A percentile compares a stretch with the other conserved stretches of the same genome.
Evolutionary conservation across 1,284 basidiomycete species (phyloP).

Genomic region (Retiboletus flavoniger): DNA sequence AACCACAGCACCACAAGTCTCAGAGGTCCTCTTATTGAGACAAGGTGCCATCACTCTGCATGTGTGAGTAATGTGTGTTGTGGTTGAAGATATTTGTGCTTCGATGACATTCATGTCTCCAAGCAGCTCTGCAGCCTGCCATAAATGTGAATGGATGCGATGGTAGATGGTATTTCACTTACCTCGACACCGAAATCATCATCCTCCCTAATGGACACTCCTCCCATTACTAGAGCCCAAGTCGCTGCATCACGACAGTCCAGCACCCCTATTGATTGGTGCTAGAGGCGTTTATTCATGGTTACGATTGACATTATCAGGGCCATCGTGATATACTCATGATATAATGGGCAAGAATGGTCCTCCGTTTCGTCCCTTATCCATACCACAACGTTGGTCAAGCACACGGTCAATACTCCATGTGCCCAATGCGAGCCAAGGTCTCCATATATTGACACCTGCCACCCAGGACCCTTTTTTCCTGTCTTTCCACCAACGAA

Average conservation of each 20-base stretch:
- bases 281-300: slow-evolving; percentile 61
- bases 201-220: too few species aligned
- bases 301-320: slow-evolving; percentile 61
- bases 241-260: slow-evolving; percentile 10
- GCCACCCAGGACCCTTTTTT: slow-evolving; percentile 66
- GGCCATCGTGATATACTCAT: slow-evolving; percentile 45
- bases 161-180: too few species aligned
- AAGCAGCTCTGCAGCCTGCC: too few species aligned
- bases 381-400: slow-evolving; percentile 72
- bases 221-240: slow-evolving; percentile 34
- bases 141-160: too few species aligned
- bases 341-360: slow-evolving; percentile 49
- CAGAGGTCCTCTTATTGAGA: neutral
- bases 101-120: too few species aligned
- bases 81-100: too few species aligned
- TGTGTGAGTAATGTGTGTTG: neutral
- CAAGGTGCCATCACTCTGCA: neutral
- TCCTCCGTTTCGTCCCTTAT: slow-evolving; percentile 25
- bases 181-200: too few species aligned
- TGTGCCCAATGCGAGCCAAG: neutral
- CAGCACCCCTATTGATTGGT: neutral
- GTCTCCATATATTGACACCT: neutral
- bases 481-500: slow-evolving; percentile 77
- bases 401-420: slow-evolving; percentile 62
- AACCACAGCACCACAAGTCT: neutral